Conservation (phyloP, 208 protist genomes). For the Eutreptiella sp. region DNA sequence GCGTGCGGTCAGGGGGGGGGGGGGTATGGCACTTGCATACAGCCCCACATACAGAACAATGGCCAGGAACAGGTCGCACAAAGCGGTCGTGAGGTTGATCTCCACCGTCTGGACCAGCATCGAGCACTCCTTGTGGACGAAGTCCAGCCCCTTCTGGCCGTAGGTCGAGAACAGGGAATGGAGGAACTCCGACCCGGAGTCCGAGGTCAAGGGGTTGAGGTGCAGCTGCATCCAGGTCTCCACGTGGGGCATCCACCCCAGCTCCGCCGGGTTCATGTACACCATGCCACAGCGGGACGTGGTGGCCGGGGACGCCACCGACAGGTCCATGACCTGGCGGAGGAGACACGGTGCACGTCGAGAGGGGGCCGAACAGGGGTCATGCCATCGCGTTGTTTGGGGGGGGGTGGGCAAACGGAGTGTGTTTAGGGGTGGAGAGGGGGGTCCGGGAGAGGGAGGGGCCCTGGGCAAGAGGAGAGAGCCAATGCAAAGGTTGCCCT, state of each 20-base stretch:
- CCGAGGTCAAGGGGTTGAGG: constrained; percentile 48
- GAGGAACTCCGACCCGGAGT: constrained; percentile 66
- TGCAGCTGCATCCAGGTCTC: constrained; percentile 74
- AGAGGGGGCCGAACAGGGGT: too few species aligned
- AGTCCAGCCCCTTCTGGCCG: constrained; percentile 72
- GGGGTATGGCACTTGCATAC: too few species aligned
- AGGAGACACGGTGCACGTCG: too few species aligned
- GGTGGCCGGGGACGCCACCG: constrained; percentile 94
- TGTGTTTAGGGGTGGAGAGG: too few species aligned
- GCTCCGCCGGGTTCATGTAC: constrained; percentile 81
- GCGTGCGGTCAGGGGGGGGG: too few species aligned
- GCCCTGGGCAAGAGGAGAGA: too few species aligned
- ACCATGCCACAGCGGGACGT: constrained; percentile 97
- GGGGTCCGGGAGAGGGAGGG: too few species aligned
- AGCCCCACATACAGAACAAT: too few species aligned
- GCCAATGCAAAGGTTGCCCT: too few species aligned
- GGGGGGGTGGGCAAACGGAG: too few species aligned
- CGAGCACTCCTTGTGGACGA: constrained; percentile 62
- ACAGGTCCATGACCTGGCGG: too few species aligned
- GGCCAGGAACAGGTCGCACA: constrained; percentile 81
- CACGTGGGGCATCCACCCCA: constrained; percentile 84
- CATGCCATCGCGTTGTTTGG: too few species aligned
- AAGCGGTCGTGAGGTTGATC: constrained; percentile 81
- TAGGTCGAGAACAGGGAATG: constrained; percentile 75
- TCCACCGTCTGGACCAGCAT: constrained; percentile 75